These are phyloP conservation scores for Tetrastigma voinierianum DNA, from an alignment of 164 flowering plant genomes.

Conservation along the genomic window DNA sequence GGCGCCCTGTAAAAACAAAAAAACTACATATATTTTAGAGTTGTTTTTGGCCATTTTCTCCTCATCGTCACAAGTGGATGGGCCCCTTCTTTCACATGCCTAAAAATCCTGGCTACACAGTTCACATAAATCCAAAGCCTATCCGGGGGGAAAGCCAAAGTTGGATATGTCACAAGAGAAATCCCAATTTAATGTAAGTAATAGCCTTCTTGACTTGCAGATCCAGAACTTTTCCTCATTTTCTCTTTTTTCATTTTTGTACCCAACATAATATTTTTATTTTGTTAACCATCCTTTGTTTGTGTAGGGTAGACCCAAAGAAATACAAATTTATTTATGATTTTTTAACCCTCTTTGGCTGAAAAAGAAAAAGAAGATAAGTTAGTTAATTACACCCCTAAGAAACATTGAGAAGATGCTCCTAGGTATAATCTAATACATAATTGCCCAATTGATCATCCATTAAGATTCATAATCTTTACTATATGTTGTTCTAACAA, in stretches of 20 bases:
- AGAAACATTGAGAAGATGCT: no score
- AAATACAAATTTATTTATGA: background rate
- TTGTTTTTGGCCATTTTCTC: no score
- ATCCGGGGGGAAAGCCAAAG: background rate
- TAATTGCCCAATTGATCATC: no score
- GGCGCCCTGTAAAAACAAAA: no score
- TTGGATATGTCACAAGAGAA: background rate
- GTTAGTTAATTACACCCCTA: no score
- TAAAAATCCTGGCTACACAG: background rate
- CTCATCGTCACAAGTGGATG: background rate
- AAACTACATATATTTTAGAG: no score
- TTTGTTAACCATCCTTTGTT: background rate
- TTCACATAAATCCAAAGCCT: background rate
- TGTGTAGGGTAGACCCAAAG: background rate
- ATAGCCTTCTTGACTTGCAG: conserved; percentile 1
- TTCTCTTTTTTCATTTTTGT: conserved; percentile 1
- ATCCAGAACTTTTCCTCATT: background rate
- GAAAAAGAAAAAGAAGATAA: no score
- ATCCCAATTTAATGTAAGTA: background rate
- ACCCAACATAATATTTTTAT: background rate
- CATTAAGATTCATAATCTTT: no score
- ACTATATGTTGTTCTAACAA: no score
- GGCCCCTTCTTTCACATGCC: conserved; percentile 3
- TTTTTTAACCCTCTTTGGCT: no score
- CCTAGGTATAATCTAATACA: no score